These are phyloP conservation scores for Suillus bovinus DNA, from an alignment of 768 basidiomycete species.

Conservation along the genomic window DNA sequence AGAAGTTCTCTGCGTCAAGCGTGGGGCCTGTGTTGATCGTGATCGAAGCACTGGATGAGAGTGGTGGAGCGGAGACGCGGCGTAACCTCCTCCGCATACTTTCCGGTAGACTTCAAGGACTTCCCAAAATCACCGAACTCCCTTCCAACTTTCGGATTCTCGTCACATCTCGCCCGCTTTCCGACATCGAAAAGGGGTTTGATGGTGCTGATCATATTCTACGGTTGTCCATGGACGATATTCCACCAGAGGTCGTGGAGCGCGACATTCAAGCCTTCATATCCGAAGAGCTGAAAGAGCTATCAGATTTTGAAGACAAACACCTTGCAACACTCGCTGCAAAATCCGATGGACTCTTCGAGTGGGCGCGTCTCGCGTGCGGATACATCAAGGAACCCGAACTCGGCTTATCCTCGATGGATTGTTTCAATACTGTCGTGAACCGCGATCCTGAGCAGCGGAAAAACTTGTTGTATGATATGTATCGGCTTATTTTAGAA, in stretches of 20 bases:
- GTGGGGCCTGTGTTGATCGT: slow-evolving; percentile 25
- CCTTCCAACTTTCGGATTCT: slow-evolving; percentile 11
- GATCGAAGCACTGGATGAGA: slow-evolving; percentile 27
- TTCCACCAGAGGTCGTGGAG: background rate
- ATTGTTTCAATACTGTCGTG: background rate
- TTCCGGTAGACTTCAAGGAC: background rate
- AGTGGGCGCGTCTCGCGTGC: slow-evolving; percentile 12
- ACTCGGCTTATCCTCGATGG: background rate
- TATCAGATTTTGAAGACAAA: background rate
- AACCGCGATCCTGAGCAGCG: background rate
- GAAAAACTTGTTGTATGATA: background rate
- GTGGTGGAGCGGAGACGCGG: slow-evolving; percentile 12
- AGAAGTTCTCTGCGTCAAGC: slow-evolving; percentile 3
- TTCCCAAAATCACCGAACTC: background rate
- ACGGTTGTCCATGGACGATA: background rate
- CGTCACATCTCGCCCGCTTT: slow-evolving; percentile 13
- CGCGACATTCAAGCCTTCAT: background rate
- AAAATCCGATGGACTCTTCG: slow-evolving; percentile 5
- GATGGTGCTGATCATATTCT: background rate
- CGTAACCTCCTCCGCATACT: slow-evolving; percentile 23
- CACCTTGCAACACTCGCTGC: background rate
- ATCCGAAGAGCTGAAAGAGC: background rate
- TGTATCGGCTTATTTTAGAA: background rate
- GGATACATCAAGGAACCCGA: background rate
- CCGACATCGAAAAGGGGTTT: background rate